A percentile compares a stretch with the other conserved stretches of the same genome.
These are phyloP conservation scores for Cornus suecica DNA, from an alignment of 148 eudicot species.

Conservation along the genomic window DNA sequence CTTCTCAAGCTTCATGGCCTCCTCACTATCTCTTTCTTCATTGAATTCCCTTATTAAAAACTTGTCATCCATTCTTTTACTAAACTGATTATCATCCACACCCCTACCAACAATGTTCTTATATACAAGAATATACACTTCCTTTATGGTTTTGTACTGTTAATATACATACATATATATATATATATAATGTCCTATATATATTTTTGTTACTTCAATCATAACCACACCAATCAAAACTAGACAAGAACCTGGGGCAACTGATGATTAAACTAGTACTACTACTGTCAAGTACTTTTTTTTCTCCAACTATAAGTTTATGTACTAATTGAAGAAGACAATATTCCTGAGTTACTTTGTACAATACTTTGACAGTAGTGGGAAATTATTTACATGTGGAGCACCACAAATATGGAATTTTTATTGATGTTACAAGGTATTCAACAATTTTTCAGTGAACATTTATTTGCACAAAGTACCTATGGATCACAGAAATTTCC, in stretches of 20 bases:
- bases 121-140: background rate
- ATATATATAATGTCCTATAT: background rate
- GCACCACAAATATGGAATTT: background rate
- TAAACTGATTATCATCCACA: background rate
- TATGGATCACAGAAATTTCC: background rate
- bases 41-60: slow-evolving; percentile 14
- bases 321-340: background rate
- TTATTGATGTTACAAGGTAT: background rate
- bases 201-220: background rate
- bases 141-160: background rate
- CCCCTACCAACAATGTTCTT: background rate
- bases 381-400: background rate
- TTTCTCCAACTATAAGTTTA: background rate
- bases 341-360: background rate
- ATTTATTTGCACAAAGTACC: background rate
- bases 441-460: background rate
- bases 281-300: background rate
- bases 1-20: slow-evolving; percentile 15
- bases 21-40: slow-evolving; percentile 7
- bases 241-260: background rate
- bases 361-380: background rate
- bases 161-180: too few relatives aligned
- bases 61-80: background rate
- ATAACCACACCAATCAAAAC: background rate
- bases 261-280: background rate